Percentiles rank a stretch among this genome's conserved stretches.
Evolutionary conservation across 2,329 filamentous ascomycete species (phyloP).

Genomic region (Fusarium sp.): DNA sequence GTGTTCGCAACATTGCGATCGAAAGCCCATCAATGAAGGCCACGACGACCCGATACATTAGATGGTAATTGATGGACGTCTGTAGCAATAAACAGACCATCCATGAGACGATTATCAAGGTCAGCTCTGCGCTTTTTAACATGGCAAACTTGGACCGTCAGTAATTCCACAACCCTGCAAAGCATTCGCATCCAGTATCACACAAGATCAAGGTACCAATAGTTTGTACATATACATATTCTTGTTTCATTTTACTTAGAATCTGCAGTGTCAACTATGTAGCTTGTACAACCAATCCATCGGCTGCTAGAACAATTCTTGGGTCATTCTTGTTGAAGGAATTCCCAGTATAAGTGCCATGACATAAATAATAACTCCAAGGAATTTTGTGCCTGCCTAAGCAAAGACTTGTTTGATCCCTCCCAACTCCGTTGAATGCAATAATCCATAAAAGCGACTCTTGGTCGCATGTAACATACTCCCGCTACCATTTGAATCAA

Average conservation of each 20-base stretch:
- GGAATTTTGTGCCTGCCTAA: slow-evolving; percentile 8
- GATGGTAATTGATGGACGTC: neutral
- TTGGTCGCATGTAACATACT: slow-evolving; percentile 10
- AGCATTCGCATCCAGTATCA: too few species aligned
- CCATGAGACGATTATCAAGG: neutral
- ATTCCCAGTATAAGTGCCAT: slow-evolving; percentile 4
- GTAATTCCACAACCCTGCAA: too few species aligned
- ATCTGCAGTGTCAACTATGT: neutral
- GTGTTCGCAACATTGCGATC: neutral
- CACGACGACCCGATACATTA: neutral
- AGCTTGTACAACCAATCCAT: neutral
- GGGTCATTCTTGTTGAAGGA: slow-evolving; percentile 13
- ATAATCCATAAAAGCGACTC: neutral
- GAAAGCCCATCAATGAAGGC: neutral
- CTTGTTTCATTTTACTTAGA: slow-evolving; percentile 6
- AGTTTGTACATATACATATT: neutral
- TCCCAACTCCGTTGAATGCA: slow-evolving; percentile 20
- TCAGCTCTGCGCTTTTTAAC: neutral
- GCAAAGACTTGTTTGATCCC: slow-evolving; percentile 3
- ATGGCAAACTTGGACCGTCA: neutral
- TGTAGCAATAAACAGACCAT: neutral
- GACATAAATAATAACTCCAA: slow-evolving; percentile 29
- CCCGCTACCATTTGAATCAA: slow-evolving; percentile 23
- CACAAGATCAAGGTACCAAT: neutral
- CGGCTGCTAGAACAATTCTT: neutral